A percentile compares a stretch with the other conserved stretches of the same genome.
These are phyloP conservation scores for Cercospora sp. DNA, from an alignment of 2,329 filamentous ascomycete genomes.

Conservation along the genomic window DNA sequence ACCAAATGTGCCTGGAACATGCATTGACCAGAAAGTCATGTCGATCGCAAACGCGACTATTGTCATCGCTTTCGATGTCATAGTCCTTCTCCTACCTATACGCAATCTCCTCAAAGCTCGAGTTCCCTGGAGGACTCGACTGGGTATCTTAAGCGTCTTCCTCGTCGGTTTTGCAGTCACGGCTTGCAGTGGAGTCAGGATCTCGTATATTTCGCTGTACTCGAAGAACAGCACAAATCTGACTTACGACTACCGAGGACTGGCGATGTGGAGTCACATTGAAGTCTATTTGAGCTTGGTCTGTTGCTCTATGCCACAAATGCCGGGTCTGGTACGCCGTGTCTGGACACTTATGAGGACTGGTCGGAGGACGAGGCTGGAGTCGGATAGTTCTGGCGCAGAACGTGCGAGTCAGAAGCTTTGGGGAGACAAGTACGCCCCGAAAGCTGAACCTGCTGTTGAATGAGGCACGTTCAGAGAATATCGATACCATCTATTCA, in stretches of 20 bases:
- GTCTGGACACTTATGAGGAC: constrained; percentile 3
- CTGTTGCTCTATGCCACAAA: constrained; percentile 24
- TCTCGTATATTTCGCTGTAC: constrained; percentile 18
- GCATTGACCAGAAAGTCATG: constrained; percentile 16
- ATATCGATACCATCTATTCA: neutral
- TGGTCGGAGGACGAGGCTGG: neutral
- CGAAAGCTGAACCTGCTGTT: neutral
- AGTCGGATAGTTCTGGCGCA: neutral
- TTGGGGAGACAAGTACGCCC: constrained; percentile 10
- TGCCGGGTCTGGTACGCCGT: constrained; percentile 17
- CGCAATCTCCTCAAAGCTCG: constrained; percentile 15
- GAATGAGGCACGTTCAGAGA: neutral
- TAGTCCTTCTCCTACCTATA: constrained; percentile 19
- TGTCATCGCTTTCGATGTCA: constrained; percentile 18
- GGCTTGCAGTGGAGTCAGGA: constrained; percentile 18
- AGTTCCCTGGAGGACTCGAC: constrained; percentile 10
- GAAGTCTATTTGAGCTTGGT: constrained; percentile 24
- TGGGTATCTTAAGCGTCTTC: constrained; percentile 20
- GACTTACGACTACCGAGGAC: constrained; percentile 21
- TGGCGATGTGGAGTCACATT: constrained; percentile 20
- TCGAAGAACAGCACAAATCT: constrained; percentile 15
- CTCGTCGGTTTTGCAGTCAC: constrained; percentile 24
- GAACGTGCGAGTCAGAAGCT: neutral
- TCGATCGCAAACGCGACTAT: constrained; percentile 5
- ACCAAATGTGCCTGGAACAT: constrained; percentile 7